Conservation (phyloP, 768 basidiomycete genomes). For the Suillus brevipes region DNA sequence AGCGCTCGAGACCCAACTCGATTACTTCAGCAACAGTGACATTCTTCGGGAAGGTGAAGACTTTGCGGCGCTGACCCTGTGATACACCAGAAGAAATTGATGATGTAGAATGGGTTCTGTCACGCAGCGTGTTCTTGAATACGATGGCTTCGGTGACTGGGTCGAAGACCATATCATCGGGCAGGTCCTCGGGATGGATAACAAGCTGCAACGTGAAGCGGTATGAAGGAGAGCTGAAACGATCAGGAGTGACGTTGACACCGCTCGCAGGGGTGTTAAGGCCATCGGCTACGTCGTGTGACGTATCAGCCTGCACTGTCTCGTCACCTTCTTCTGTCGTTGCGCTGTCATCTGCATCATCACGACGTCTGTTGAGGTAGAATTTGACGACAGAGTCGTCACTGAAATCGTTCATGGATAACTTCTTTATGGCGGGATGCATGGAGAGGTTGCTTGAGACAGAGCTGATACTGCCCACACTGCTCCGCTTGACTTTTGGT, state of each 20-base stretch:
- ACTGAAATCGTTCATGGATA: conserved; percentile 96
- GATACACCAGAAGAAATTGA: conserved; percentile 54
- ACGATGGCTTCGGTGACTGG: conserved; percentile 91
- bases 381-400: conserved; percentile 98
- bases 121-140: conserved; percentile 72
- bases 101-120: conserved; percentile 44
- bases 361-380: conserved; percentile 74
- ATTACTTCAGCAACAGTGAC: conserved; percentile 96
- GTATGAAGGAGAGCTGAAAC: conserved; percentile 80
- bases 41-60: conserved; percentile 92
- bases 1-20: conserved; percentile 87
- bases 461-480: conserved; percentile 93
- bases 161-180: conserved; percentile 94
- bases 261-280: conserved; percentile 26
- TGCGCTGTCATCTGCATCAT: conserved; percentile 45
- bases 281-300: conserved; percentile 31
- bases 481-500: conserved; percentile 89
- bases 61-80: conserved; percentile 66
- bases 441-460: conserved; percentile 87
- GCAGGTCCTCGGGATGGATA: conserved; percentile 88
- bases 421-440: conserved; percentile 92
- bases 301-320: conserved; percentile 38
- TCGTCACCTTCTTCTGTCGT: conserved; percentile 48
- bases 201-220: conserved; percentile 85
- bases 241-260: conserved; percentile 58